Conservation (phyloP, 1,284 basidiomycete species). For the Cutaneotrichosporon sp. region DNA sequence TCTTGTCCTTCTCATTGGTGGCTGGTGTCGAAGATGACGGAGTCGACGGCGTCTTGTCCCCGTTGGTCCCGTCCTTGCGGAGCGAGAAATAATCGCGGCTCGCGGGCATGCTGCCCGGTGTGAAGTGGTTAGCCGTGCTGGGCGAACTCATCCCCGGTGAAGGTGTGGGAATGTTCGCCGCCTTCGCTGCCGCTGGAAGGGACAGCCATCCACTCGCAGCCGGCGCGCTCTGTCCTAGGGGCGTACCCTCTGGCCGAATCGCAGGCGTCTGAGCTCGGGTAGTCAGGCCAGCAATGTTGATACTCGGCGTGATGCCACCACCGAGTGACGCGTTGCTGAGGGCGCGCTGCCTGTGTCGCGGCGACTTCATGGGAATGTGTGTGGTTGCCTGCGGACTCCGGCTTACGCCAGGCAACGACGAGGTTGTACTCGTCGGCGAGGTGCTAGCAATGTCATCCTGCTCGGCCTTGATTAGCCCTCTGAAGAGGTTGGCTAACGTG, state of each 20-base stretch:
- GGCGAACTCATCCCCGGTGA: not conserved
- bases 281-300: conserved; percentile 63
- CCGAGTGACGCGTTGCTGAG: conserved; percentile 26
- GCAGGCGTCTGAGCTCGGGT: conserved; percentile 63
- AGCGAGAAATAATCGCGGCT: conserved; percentile 47
- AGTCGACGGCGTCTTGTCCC: conserved; percentile 14
- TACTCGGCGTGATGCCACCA: conserved; percentile 33
- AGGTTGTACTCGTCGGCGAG: conserved; percentile 25
- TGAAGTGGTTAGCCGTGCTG: not conserved
- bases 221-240: conserved; percentile 37
- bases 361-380: conserved; percentile 42
- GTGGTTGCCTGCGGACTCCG: conserved; percentile 37
- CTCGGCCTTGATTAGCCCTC: conserved; percentile 51
- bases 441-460: conserved; percentile 36
- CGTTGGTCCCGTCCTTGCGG: conserved; percentile 12
- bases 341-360: conserved; percentile 39
- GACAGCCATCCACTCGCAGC: conserved; percentile 30
- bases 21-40: conserved; percentile 10
- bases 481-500: conserved; percentile 50
- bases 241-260: conserved; percentile 38
- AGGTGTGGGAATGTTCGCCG: not conserved
- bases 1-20: not conserved
- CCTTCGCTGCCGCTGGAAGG: conserved; percentile 20
- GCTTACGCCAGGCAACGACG: conserved; percentile 33
- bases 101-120: not conserved